Conservation (phyloP, 129 eudicot genomes). For the Dittrichia graveolens region DNA sequence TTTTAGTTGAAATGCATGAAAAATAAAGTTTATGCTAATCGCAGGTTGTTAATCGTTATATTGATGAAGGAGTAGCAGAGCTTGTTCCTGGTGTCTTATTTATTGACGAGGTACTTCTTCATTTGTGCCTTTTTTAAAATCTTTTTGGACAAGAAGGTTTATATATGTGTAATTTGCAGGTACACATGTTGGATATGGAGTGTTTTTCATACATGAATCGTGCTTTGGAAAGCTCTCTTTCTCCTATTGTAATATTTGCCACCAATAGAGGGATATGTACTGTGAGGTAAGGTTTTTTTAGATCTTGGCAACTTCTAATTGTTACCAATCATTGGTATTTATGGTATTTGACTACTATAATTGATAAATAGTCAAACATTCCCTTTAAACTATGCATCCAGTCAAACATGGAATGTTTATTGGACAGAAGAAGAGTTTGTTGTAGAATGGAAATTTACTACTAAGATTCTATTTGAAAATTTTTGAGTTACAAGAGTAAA, state of each 20-base stretch:
- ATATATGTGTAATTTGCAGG: constrained; percentile 42
- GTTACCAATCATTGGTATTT: neutral
- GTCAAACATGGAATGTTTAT: too few relatives aligned
- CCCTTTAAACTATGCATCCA: neutral
- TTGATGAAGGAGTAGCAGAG: constrained; percentile 98
- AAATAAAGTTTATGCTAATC: constrained; percentile 8
- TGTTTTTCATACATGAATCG: constrained; percentile 97
- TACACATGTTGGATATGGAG: constrained; percentile 99
- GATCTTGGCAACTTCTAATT: neutral
- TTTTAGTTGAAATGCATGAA: constrained; percentile 3
- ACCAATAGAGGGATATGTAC: constrained; percentile 96
- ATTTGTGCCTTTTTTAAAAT: neutral
- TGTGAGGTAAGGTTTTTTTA: constrained; percentile 61
- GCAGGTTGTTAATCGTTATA: constrained; percentile 96
- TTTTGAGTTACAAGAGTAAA: constrained; percentile 8
- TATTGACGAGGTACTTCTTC: constrained; percentile 74
- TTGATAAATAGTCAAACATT: constrained; percentile 1
- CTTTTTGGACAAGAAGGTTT: neutral
- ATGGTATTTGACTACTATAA: neutral
- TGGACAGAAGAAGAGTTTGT: too few relatives aligned
- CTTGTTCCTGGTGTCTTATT: constrained; percentile 98
- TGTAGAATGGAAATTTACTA: too few relatives aligned
- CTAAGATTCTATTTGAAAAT: too few relatives aligned
- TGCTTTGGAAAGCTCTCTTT: constrained; percentile 89
- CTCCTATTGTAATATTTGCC: constrained; percentile 96